A percentile compares a stretch with the other conserved stretches of the same genome.
Conservation (phyloP, 176 grass and related monocot species). For the Neostapfia colusana region DNA sequence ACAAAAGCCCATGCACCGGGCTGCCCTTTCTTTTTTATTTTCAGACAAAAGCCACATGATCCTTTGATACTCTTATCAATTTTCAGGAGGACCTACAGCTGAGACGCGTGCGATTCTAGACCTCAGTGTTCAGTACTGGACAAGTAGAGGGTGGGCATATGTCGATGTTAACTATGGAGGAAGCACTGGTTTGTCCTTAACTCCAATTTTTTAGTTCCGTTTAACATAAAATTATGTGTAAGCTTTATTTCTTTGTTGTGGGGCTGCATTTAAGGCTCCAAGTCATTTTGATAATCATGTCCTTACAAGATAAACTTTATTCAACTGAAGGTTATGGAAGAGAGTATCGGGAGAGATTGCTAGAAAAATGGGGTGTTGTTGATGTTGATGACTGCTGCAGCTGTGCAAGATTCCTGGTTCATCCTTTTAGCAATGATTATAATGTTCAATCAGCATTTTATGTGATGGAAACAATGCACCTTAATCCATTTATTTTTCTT, state of each 20-base stretch:
- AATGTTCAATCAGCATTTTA: slow-evolving; percentile 18
- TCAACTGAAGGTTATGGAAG: slow-evolving; percentile 86
- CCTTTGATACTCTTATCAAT: slow-evolving; percentile 14
- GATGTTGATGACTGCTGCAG: slow-evolving; percentile 92
- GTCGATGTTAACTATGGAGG: slow-evolving; percentile 97
- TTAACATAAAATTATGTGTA: not conserved
- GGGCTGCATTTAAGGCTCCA: not conserved
- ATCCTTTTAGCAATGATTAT: slow-evolving; percentile 15
- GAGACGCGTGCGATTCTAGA: slow-evolving; percentile 69
- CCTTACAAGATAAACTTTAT: not conserved
- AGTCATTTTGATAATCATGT: not conserved
- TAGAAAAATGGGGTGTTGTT: slow-evolving; percentile 81
- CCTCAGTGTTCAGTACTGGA: slow-evolving; percentile 92
- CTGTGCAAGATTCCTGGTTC: slow-evolving; percentile 83
- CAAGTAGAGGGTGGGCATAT: slow-evolving; percentile 93
- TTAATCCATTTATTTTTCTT: slow-evolving; percentile 22
- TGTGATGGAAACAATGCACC: not conserved
- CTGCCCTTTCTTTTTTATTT: too few species aligned
- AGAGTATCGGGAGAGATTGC: slow-evolving; percentile 83
- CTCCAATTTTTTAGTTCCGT: slow-evolving; percentile 15
- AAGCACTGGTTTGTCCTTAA: slow-evolving; percentile 72
- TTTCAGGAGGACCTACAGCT: slow-evolving; percentile 79
- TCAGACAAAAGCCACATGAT: slow-evolving; percentile 5
- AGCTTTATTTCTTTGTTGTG: not conserved
- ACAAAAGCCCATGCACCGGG: too few species aligned